A percentile compares a stretch with the other conserved stretches of the same genome.
phyloP scores from a whole-genome alignment of 2,329 filamentous ascomycete species.

The Niveomyces coronatus region DNA sequence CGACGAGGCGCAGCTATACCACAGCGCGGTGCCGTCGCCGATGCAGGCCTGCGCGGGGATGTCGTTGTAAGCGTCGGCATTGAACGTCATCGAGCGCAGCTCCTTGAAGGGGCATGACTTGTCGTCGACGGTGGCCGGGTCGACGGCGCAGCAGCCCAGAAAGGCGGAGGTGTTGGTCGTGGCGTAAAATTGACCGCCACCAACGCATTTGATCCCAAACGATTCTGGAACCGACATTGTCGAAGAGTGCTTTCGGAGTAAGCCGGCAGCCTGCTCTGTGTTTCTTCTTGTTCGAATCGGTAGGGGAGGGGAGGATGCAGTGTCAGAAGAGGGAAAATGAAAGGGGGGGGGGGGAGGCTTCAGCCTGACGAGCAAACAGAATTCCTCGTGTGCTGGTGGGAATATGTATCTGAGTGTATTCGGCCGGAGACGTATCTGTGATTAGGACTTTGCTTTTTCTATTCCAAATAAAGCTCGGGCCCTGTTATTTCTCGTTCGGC shows the following conservation, averaged over 20 bases:
- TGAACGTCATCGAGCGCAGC: slow-evolving; percentile 20
- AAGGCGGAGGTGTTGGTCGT: slow-evolving; percentile 23
- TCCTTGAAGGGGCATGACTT: slow-evolving; percentile 23
- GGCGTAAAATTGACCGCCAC: slow-evolving; percentile 25
- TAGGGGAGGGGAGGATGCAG: too few relatives aligned
- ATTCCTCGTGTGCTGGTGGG: too few relatives aligned
- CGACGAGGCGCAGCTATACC: slow-evolving; percentile 24
- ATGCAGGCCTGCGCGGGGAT: slow-evolving; percentile 24
- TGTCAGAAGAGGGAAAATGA: too few relatives aligned
- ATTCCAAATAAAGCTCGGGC: too few relatives aligned
- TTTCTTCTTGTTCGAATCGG: too few relatives aligned
- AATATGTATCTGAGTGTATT: too few relatives aligned
- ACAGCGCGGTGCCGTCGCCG: slow-evolving; percentile 14
- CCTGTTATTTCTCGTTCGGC: too few relatives aligned
- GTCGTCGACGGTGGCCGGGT: slow-evolving; percentile 22
- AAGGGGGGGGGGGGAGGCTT: too few relatives aligned
- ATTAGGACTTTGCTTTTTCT: too few relatives aligned
- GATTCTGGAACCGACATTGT: not conserved
- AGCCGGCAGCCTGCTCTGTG: not conserved
- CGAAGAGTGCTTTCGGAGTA: not conserved
- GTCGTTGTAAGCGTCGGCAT: slow-evolving; percentile 13
- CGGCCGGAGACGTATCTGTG: too few relatives aligned
- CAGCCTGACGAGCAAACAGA: too few relatives aligned
- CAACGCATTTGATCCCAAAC: slow-evolving; percentile 22
- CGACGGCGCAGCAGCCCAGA: slow-evolving; percentile 29